Evolutionary conservation across 2,329 filamentous ascomycete genomes (phyloP).

Genomic region (Colletotrichum sp.): DNA sequence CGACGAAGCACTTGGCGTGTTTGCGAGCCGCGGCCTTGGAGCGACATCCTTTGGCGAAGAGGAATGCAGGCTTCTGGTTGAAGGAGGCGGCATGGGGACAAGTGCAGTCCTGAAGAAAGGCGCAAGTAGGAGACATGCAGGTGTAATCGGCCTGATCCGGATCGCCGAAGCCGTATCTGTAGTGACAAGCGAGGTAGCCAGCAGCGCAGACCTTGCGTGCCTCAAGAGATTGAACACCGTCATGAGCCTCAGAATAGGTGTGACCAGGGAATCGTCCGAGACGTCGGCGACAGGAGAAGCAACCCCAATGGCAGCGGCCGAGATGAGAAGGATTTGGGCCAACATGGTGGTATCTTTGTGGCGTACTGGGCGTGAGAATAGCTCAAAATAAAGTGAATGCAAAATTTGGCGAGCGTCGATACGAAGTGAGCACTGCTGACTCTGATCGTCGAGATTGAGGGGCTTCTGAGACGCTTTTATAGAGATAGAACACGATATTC

Average conservation of each 20-base stretch:
- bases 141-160: neutral
- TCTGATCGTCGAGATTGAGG: rapidly evolving
- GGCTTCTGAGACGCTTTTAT: neutral
- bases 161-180: neutral
- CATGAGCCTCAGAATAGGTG: rapidly evolving
- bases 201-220: neutral
- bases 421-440: neutral
- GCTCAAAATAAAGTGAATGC: rapidly evolving
- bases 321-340: no score
- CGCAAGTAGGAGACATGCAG: neutral
- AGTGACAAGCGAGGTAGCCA: neutral
- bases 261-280: neutral
- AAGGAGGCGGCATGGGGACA: neutral
- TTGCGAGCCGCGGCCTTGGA: neutral
- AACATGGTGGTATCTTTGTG: no score
- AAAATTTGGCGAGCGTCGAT: no score
- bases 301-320: neutral
- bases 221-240: neutral
- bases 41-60: neutral
- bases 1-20: rapidly evolving
- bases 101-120: neutral
- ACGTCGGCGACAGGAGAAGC: neutral
- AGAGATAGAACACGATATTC: neutral
- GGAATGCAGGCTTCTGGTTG: neutral
- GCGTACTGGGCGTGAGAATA: neutral